phyloP scores from a whole-genome alignment of 1,284 basidiomycete species.

The Stygiomarasmius scandens region DNA sequence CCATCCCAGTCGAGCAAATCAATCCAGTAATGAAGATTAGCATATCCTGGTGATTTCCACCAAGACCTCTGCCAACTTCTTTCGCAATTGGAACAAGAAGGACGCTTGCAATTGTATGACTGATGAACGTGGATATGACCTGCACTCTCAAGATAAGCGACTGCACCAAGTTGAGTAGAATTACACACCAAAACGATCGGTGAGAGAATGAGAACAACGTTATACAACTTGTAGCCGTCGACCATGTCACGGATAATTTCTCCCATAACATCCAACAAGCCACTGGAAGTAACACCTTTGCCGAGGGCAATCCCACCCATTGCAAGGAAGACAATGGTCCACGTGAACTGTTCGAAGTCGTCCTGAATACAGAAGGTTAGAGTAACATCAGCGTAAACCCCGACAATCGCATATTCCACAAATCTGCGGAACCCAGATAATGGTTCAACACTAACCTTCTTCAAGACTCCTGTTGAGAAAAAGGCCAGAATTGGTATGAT shows the following conservation, averaged over 20 bases:
- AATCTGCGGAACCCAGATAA: background rate
- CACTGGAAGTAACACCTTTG: slow-evolving; percentile 91
- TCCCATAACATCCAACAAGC: slow-evolving; percentile 83
- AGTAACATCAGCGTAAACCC: slow-evolving; percentile 1
- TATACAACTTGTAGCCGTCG: slow-evolving; percentile 74
- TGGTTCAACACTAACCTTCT: slow-evolving; percentile 68
- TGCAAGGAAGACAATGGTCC: slow-evolving; percentile 94
- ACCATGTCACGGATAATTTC: slow-evolving; percentile 70
- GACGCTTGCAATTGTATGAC: slow-evolving; percentile 95
- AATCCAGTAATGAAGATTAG: slow-evolving; percentile 92
- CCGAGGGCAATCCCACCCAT: slow-evolving; percentile 99
- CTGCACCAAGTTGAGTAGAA: slow-evolving; percentile 19
- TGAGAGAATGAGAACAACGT: slow-evolving; percentile 85
- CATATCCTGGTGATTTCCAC: slow-evolving; percentile 70
- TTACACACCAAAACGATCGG: slow-evolving; percentile 81
- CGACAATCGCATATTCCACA: background rate
- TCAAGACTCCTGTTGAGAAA: slow-evolving; percentile 92
- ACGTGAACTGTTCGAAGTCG: slow-evolving; percentile 93
- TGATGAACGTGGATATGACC: slow-evolving; percentile 89
- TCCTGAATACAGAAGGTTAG: slow-evolving; percentile 52
- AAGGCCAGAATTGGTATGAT: slow-evolving; percentile 93
- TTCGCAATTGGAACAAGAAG: slow-evolving; percentile 95
- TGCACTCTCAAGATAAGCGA: slow-evolving; percentile 36
- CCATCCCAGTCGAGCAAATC: slow-evolving; percentile 96
- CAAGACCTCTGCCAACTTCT: slow-evolving; percentile 82